phyloP scores from a whole-genome alignment of 1,284 basidiomycete species.

The Gymnopus androsaceus region DNA sequence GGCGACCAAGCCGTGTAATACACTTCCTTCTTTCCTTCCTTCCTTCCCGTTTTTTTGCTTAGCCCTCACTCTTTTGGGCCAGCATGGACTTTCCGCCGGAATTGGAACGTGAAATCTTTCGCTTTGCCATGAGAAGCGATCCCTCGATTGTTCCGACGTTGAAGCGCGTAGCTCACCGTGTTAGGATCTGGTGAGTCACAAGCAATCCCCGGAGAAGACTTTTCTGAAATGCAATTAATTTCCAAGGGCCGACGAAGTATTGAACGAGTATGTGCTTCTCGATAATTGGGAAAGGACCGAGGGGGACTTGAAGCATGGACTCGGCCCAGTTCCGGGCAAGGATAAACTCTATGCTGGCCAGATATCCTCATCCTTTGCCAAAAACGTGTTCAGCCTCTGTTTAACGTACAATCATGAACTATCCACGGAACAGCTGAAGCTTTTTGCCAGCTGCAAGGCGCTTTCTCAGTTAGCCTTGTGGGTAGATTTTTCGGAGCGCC shows the following conservation, averaged over 20 bases:
- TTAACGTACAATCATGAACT: conserved; percentile 14
- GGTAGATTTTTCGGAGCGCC: conserved; percentile 7
- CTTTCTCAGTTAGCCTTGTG: conserved; percentile 9
- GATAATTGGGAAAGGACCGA: conserved; percentile 8
- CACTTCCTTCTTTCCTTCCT: neutral
- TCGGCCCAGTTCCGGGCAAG: neutral
- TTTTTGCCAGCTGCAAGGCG: neutral
- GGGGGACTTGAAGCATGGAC: conserved; percentile 3
- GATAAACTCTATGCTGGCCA: conserved; percentile 2
- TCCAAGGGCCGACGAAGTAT: conserved; percentile 7
- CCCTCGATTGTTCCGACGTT: conserved; percentile 8
- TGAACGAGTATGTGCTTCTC: conserved; percentile 13
- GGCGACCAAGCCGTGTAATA: no score
- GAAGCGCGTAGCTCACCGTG: conserved; percentile 13
- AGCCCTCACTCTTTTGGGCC: neutral
- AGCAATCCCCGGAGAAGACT: neutral
- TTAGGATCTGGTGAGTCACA: conserved; percentile 10
- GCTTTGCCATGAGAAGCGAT: conserved; percentile 8
- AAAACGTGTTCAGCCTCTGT: conserved; percentile 12
- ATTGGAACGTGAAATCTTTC: conserved; percentile 10
- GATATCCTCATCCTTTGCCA: neutral
- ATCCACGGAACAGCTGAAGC: conserved; percentile 1
- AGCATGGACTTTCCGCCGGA: conserved; percentile 12
- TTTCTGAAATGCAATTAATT: neutral
- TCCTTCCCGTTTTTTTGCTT: neutral